Conservation (phyloP, 179 eudicot species). For the Actinidia chinensis region DNA sequence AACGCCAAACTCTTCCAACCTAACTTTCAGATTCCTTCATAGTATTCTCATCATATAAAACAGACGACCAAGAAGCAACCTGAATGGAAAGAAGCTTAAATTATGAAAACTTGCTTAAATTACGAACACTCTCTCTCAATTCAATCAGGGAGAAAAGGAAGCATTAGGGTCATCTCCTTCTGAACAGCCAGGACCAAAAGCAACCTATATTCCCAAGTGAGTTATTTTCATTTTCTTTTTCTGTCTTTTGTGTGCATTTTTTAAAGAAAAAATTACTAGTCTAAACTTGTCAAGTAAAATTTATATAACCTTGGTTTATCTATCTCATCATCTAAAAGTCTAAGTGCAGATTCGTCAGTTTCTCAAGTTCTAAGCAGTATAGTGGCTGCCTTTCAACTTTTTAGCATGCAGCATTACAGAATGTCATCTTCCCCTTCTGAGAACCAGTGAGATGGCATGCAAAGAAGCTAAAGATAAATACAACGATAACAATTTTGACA, state of each 20-base stretch:
- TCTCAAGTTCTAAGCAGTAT: background rate
- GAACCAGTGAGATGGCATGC: too few species aligned
- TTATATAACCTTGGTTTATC: too few species aligned
- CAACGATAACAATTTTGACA: background rate
- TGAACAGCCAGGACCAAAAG: background rate
- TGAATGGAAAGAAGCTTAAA: background rate
- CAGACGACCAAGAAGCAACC: constrained; percentile 1
- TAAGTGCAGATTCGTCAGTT: background rate
- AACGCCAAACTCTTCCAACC: background rate
- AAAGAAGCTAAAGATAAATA: too few species aligned
- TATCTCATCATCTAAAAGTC: background rate
- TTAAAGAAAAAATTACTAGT: background rate
- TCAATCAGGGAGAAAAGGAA: background rate
- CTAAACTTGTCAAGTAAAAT: too few species aligned
- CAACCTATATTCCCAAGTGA: too few species aligned
- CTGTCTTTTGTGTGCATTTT: background rate
- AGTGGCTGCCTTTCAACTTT: too few species aligned
- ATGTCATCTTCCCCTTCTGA: background rate
- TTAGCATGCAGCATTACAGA: background rate
- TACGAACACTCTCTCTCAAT: background rate
- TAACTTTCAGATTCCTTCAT: background rate
- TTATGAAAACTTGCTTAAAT: background rate
- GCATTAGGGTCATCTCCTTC: background rate
- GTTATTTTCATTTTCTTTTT: too few species aligned
- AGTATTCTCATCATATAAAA: background rate